phyloP scores from a whole-genome alignment of 371 early-diverging fungal species.

The Lichtheimia hyalospora region DNA sequence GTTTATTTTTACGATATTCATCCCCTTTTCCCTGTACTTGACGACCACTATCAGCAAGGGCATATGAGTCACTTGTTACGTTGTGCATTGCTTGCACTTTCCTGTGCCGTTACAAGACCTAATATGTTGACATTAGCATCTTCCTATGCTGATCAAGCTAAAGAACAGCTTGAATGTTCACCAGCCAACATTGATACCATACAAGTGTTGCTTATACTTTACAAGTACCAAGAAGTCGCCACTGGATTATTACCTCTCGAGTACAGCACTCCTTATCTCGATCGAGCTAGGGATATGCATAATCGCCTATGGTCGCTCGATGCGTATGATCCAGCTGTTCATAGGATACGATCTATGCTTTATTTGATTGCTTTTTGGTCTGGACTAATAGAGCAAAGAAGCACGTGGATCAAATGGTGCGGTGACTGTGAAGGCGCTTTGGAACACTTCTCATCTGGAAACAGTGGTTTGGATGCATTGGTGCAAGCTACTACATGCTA shows the following conservation, averaged over 20 bases:
- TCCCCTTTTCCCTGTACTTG: constrained; percentile 6
- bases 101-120: background rate
- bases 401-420: background rate
- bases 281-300: constrained; percentile 1
- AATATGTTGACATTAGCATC: background rate
- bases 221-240: constrained; percentile 6
- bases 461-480: background rate
- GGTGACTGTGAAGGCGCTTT: background rate
- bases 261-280: background rate
- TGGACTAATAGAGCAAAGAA: background rate
- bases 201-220: background rate
- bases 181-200: background rate
- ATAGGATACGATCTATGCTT: background rate
- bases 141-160: background rate
- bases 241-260: background rate
- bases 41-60: background rate
- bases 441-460: background rate
- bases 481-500: background rate
- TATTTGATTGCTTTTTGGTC: background rate
- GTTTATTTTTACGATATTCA: constrained; percentile 3
- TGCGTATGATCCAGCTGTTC: too few species aligned
- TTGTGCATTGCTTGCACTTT: background rate
- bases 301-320: too few species aligned
- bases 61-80: background rate
- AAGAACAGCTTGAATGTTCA: background rate